These are phyloP conservation scores for Gonium pectorale DNA, from an alignment of 139 green algal species.

Conservation along the genomic window DNA sequence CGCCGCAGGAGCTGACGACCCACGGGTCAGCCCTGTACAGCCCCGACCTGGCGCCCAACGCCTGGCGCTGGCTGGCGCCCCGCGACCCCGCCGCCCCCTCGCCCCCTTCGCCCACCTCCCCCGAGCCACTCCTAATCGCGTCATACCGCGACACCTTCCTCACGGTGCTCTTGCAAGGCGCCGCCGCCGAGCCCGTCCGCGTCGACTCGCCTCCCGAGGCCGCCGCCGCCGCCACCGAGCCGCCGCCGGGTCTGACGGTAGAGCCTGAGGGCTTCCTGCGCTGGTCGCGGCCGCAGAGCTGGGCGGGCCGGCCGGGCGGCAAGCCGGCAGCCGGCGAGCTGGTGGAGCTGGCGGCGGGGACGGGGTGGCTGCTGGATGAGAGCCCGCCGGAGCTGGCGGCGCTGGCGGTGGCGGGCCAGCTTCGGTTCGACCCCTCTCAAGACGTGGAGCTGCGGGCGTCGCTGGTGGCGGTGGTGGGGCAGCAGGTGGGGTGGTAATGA, in stretches of 20 bases:
- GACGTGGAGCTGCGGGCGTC: slow-evolving; percentile 40
- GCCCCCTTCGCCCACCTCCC: too few species aligned
- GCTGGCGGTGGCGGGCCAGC: slow-evolving; percentile 44
- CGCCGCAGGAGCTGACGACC: background rate
- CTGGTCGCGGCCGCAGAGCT: slow-evolving; percentile 52
- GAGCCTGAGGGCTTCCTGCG: slow-evolving; percentile 45
- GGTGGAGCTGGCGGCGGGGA: slow-evolving; percentile 45
- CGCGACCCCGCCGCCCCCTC: background rate
- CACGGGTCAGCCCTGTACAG: slow-evolving; percentile 52
- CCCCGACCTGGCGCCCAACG: slow-evolving; percentile 40
- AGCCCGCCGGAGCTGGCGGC: slow-evolving; percentile 24
- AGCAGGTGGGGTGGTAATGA: background rate
- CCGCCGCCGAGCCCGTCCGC: background rate
- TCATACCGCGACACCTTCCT: slow-evolving; percentile 43
- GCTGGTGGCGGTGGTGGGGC: background rate
- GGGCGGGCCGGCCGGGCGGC: background rate
- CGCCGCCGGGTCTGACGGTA: background rate
- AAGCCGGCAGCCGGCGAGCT: background rate
- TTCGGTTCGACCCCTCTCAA: slow-evolving; percentile 33
- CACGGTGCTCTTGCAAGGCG: background rate
- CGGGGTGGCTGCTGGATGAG: slow-evolving; percentile 64
- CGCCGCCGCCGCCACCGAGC: slow-evolving; percentile 12
- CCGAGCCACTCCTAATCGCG: background rate
- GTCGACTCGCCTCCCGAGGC: slow-evolving; percentile 9
- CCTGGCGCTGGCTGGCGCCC: slow-evolving; percentile 18